phyloP scores from a whole-genome alignment of 345 rosid species.

The Murraya paniculata region DNA sequence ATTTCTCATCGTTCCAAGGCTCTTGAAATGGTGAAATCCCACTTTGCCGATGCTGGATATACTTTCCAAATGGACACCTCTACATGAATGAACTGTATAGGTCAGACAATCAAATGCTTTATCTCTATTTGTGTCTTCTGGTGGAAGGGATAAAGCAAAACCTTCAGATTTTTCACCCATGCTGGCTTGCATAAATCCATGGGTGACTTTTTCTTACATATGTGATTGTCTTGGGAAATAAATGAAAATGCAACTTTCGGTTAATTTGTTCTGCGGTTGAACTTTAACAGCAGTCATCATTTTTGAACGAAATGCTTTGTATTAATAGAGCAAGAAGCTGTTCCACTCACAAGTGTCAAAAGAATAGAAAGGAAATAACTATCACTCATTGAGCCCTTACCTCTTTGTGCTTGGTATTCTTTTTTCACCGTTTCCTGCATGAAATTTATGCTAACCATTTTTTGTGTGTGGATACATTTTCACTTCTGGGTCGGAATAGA shows the following conservation, averaged over 20 bases:
- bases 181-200: neutral
- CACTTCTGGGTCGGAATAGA: no score
- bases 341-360: neutral
- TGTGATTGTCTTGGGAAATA: neutral
- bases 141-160: neutral
- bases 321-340: neutral
- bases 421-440: neutral
- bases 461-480: neutral
- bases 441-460: no score
- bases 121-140: neutral
- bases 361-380: neutral
- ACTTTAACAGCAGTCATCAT: neutral
- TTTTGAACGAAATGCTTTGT: neutral
- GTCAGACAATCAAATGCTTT: conserved; percentile 3
- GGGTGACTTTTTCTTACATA: neutral
- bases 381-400: neutral
- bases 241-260: neutral
- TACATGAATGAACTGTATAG: conserved; percentile 11
- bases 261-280: neutral
- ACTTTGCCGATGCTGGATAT: conserved; percentile 70
- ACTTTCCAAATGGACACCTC: conserved; percentile 36
- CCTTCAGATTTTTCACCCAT: neutral
- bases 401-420: neutral
- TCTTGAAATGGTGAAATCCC: conserved; percentile 64
- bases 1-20: conserved; percentile 89